A percentile compares a stretch with the other conserved stretches of the same genome.
Evolutionary conservation across 305 asterid genomes (phyloP).

Genomic region (Solanum hybrid): DNA sequence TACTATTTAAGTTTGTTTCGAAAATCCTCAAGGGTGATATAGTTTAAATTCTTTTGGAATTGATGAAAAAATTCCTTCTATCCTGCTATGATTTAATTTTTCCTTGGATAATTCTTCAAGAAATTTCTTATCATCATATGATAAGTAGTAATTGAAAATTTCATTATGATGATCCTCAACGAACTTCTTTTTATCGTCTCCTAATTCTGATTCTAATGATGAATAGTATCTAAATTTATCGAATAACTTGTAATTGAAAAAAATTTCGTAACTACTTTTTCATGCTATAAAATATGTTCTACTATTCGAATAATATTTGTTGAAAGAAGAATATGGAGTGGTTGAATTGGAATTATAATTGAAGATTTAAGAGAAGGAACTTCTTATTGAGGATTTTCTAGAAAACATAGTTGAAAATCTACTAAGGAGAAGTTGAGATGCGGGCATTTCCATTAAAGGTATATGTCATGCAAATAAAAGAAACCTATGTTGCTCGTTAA

Average conservation of each 20-base stretch:
- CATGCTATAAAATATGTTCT: neutral
- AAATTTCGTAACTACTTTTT: too few relatives aligned
- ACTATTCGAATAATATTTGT: neutral
- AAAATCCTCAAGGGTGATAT: neutral
- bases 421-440: neutral
- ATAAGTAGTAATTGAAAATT: neutral
- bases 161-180: neutral
- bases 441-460: neutral
- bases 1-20: too few relatives aligned
- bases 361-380: neutral
- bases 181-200: neutral
- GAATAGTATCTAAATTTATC: neutral
- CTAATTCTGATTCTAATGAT: neutral
- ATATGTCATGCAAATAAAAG: neutral
- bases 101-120: neutral
- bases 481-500: too few relatives aligned
- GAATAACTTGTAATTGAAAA: neutral
- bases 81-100: neutral
- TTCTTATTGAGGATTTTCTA: neutral
- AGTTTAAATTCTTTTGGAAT: neutral
- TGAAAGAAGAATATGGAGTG: neutral
- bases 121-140: neutral
- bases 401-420: neutral
- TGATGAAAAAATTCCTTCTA: neutral
- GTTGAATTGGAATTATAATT: neutral